Base-by-base conservation (phyloP, 179 eudicot species). In the Camellia oleifera region DNA sequence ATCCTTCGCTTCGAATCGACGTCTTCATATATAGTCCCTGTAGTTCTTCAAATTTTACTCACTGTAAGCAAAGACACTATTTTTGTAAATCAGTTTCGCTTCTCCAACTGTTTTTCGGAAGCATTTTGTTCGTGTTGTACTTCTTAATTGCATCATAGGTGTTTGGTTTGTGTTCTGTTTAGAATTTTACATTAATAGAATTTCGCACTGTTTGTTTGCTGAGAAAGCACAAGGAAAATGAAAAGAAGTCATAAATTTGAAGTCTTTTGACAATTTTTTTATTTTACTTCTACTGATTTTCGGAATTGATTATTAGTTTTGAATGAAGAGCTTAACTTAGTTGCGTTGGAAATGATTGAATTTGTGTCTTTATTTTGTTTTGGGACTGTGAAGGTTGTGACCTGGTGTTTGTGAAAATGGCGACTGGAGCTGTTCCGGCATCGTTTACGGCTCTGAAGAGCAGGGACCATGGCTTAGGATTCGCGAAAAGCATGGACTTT, bases 351-450 rank as follows among this genome's bases (percentile, higher is more conserved):
- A 52, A 7, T 74, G 10, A 23, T 74, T 77, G 42, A 48, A 5
- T 12, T 71, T 60, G 0, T 57, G 14, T 52, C 64, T 74, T 74
- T 67, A 9, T 73, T 54, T 50, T 54, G 60, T 15, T 71, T 56
- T 74, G 63, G 72, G 68, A 76, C 14, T 75, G 69, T 70, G 74
- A 64, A 78, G 79, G 75, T 72, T 75, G 63, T 42, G 69, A 71
- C 15, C 75, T 50, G 60, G 62, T 46, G 83, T 18, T 76, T 50
- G 81, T 77, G 77, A 77, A 75, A 73, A 96, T 96, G 99, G 99
- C 98, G 23, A 89, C 91, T 14, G 92, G 92, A 71, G 85, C 89
- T 81, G 85, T 90, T 86, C 90, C 96, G 78, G 82, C 97, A 65
- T 87, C 97, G 4, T 82, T 95, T 84, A 86, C 88, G 53, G 88